Percentiles rank a stretch among this genome's conserved stretches.
Evolutionary conservation across 2,329 filamentous ascomycete species (phyloP).

Genomic region (Sclerotinia sclerotiorum): DNA sequence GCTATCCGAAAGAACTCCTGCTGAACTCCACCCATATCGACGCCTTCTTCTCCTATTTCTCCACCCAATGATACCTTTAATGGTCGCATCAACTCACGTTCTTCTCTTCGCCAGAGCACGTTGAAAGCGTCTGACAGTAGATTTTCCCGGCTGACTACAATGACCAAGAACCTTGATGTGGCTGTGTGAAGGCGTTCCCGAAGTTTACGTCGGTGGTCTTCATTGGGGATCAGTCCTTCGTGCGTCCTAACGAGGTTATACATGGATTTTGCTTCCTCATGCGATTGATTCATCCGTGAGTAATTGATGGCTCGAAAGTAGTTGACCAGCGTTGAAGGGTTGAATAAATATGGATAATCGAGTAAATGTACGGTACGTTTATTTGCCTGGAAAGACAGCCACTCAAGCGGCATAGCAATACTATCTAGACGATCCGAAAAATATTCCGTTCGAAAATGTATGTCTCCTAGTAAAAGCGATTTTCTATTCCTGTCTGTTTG

Average conservation of each 20-base stretch:
- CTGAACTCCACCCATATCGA: slow-evolving; percentile 92
- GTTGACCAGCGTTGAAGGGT: slow-evolving; percentile 66
- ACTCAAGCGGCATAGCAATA: slow-evolving; percentile 71
- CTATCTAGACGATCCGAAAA: slow-evolving; percentile 74
- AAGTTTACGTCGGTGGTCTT: slow-evolving; percentile 60
- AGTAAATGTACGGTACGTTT: slow-evolving; percentile 71
- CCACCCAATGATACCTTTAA: slow-evolving; percentile 86
- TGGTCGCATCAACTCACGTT: slow-evolving; percentile 77
- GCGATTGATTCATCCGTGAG: slow-evolving; percentile 77
- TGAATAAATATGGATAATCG: slow-evolving; percentile 79
- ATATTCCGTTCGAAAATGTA: slow-evolving; percentile 73
- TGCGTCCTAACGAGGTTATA: slow-evolving; percentile 55
- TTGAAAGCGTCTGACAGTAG: slow-evolving; percentile 75
- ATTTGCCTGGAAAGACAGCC: slow-evolving; percentile 61
- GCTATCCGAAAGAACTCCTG: slow-evolving; percentile 92
- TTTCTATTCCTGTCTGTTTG: slow-evolving; percentile 59
- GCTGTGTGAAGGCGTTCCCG: slow-evolving; percentile 64
- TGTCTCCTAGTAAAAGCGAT: slow-evolving; percentile 62
- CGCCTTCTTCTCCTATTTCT: slow-evolving; percentile 79
- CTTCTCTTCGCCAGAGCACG: slow-evolving; percentile 84
- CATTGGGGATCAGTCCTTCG: slow-evolving; percentile 55
- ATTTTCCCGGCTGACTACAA: slow-evolving; percentile 66
- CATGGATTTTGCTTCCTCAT: slow-evolving; percentile 65
- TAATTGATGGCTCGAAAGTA: slow-evolving; percentile 91
- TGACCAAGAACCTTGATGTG: slow-evolving; percentile 68